phyloP scores from a whole-genome alignment of 305 asterid genomes.

The Euphrasia arctica region DNA sequence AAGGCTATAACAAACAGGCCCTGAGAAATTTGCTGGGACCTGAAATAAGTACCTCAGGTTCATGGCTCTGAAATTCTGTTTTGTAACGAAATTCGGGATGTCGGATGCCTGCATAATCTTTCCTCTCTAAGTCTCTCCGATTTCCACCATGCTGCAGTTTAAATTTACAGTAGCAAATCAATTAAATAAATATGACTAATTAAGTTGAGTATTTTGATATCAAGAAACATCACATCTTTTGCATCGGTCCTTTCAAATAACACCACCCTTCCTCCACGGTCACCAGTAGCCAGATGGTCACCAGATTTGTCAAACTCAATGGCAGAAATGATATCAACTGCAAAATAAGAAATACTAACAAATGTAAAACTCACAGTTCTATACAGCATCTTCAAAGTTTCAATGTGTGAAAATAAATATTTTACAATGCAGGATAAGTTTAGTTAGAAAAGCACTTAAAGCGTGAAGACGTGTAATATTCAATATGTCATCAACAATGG shows the following conservation, averaged over 20 bases:
- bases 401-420: constrained; percentile 6
- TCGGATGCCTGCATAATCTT: constrained; percentile 60
- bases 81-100: constrained; percentile 96
- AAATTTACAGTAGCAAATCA: constrained; percentile 25
- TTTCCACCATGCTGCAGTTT: constrained; percentile 61
- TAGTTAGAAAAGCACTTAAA: constrained; percentile 3
- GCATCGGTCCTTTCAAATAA: constrained; percentile 86
- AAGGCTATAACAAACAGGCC: not conserved
- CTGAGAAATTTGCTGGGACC: constrained; percentile 1
- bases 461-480: not conserved
- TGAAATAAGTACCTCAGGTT: constrained; percentile 79
- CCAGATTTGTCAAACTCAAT: constrained; percentile 96
- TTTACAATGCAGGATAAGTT: not conserved
- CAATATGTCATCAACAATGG: constrained; percentile 20
- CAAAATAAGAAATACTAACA: constrained; percentile 30
- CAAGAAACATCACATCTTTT: constrained; percentile 60
- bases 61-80: constrained; percentile 98
- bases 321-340: constrained; percentile 97
- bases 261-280: constrained; percentile 98
- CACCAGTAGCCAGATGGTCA: constrained; percentile 98
- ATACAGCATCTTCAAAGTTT: constrained; percentile 8
- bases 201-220: constrained; percentile 21
- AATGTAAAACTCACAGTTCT: constrained; percentile 17
- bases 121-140: constrained; percentile 82
- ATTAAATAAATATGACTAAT: constrained; percentile 13